Conservation (phyloP, 176 grass and related monocot species). For the Cocos nucifera region DNA sequence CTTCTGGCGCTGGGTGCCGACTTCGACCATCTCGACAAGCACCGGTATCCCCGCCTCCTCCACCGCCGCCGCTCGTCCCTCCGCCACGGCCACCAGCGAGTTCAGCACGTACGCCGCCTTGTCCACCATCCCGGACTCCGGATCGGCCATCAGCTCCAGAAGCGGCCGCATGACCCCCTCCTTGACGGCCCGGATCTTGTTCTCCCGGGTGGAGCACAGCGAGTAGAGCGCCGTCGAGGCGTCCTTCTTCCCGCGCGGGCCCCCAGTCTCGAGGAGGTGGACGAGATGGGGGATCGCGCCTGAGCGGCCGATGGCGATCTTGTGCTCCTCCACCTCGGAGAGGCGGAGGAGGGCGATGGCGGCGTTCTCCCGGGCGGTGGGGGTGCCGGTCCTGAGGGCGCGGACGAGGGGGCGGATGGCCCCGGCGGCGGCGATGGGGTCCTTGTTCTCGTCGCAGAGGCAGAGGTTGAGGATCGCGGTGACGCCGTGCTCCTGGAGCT, state of each 20-base stretch:
- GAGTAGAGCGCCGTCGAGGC: slow-evolving; percentile 7
- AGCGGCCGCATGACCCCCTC: slow-evolving; percentile 2
- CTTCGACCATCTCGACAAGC: slow-evolving; percentile 4
- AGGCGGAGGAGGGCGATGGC: slow-evolving; percentile 3
- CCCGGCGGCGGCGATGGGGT: background rate
- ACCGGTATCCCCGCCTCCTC: slow-evolving; percentile 1
- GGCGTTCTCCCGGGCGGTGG: slow-evolving; percentile 10
- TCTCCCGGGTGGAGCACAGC: slow-evolving; percentile 2
- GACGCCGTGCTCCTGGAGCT: slow-evolving; percentile 7
- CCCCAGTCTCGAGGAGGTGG: slow-evolving; percentile 1
- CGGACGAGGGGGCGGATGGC: slow-evolving; percentile 11
- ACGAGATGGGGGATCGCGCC: slow-evolving; percentile 7
- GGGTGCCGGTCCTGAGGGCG: slow-evolving; percentile 2
- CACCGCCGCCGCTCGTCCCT: slow-evolving; percentile 4
- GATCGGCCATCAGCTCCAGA: slow-evolving; percentile 1
- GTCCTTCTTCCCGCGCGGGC: slow-evolving; percentile 3
- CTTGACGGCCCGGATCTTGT: slow-evolving; percentile 7
- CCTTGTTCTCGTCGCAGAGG: slow-evolving; percentile 13
- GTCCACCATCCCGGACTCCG: slow-evolving; percentile 7
- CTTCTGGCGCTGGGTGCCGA: slow-evolving; percentile 7
- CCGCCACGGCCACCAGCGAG: slow-evolving; percentile 7
- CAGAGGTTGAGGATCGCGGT: slow-evolving; percentile 11
- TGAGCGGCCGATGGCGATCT: background rate
- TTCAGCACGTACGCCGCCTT: slow-evolving; percentile 11
- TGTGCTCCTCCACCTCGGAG: background rate